Evolutionary conservation across 495 filamentous ascomycete genomes (phyloP), one percentile per base, ranked within the genome.

Genomic region (Hypomontagnella submonticulosa): DNA sequence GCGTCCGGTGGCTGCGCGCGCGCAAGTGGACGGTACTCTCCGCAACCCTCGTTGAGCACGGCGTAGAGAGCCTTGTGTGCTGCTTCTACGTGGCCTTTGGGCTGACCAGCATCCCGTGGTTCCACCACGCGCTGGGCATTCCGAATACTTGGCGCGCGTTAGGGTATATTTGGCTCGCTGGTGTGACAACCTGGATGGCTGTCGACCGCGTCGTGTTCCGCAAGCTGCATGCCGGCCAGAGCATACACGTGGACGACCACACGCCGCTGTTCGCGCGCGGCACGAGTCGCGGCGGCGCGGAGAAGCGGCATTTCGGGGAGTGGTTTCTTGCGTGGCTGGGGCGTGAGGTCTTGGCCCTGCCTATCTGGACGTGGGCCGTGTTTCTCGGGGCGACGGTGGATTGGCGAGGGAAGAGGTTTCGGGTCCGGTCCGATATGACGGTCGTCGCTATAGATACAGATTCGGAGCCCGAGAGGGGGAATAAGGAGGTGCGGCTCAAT

Each of bases 21-120:
- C 83, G 96, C 30, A 99, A 98, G 72, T 99, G 91, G 81, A 97
- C 93, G 4, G 94, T 97, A 30, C 80, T 90, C 13, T 80, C 89
- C 0, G 96, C 96, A 0, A 97, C 96, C 0, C 78, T 97, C 1
- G 89, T 97, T n/a, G 96, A 99, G 67, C 94, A 93, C 0, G 93
- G 92, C 2, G 95, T 95, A 2, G 96, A 98, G 76, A 90, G 88
- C n/a, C 78, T 98, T 10, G 70, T 97, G 0, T 95, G 92, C 75
- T 92, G 87, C 12, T 72, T 88, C 1, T 91, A 96, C 70, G 87
- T 93, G 20, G 85, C 90, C 0, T 97, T 87, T 73, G 92, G 87
- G 0, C 61, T 91, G 16, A 96, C 90, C 0, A 91, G 89, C 0
- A 70, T 96, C 7, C 85, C 90, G 0, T 88, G 81, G 73, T 84